phyloP scores from a whole-genome alignment of 306 rosid genomes.

The Begonia loranthoides region DNA sequence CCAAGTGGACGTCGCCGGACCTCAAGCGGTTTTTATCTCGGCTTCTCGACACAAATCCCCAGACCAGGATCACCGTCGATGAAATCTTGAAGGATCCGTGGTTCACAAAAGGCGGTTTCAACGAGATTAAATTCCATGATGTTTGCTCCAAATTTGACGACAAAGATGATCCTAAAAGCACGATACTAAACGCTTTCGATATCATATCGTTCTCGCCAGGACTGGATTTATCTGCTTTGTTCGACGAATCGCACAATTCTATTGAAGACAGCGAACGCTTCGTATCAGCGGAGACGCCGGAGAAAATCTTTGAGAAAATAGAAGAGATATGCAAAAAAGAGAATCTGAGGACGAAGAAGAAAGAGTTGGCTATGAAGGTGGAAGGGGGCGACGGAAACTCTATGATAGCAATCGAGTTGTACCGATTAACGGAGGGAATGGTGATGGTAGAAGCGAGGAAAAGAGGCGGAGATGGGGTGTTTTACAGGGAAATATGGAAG shows the following conservation, averaged over 20 bases:
- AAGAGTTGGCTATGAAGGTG: conserved; percentile 36
- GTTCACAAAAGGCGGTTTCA: conserved; percentile 26
- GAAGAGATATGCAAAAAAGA: conserved; percentile 28
- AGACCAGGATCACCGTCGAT: conserved; percentile 33
- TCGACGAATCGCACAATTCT: conserved; percentile 22
- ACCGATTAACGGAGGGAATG: conserved; percentile 27
- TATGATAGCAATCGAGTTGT: conserved; percentile 34
- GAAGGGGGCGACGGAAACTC: conserved; percentile 44
- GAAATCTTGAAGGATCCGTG: conserved; percentile 23
- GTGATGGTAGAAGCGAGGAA: conserved; percentile 36
- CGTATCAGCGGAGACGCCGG: conserved; percentile 21
- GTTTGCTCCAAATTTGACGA: conserved; percentile 7
- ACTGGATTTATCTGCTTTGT: conserved; percentile 57
- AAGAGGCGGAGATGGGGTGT: conserved; percentile 40
- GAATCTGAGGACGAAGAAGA: conserved; percentile 33
- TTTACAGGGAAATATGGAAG: conserved; percentile 31
- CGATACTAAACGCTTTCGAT: conserved; percentile 50
- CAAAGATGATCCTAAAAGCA: conserved; percentile 10
- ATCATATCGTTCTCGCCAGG: conserved; percentile 83
- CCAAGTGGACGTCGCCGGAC: conserved; percentile 34
- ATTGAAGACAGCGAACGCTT: conserved; percentile 30
- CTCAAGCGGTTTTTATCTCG: conserved; percentile 32
- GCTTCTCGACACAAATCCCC: conserved; percentile 69
- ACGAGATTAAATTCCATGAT: conserved; percentile 10
- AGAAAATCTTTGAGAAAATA: conserved; percentile 34